These are phyloP conservation scores for Leishmania arabica DNA, from an alignment of 208 protist genomes.

Conservation along the genomic window DNA sequence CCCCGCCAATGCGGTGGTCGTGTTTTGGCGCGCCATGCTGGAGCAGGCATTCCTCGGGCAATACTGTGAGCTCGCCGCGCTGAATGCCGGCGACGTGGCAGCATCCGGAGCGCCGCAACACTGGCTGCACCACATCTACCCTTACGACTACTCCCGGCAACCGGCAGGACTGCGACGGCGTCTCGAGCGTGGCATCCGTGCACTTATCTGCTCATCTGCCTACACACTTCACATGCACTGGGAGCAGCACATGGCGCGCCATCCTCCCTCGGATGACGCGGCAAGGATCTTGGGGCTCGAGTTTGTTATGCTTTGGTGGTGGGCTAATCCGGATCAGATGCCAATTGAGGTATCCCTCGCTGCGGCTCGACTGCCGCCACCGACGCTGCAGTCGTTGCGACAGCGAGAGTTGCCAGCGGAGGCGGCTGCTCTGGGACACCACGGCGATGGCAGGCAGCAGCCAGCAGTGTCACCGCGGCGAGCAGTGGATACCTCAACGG, in stretches of 20 bases:
- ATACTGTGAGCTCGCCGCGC: conserved; percentile 17
- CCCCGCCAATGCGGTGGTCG: background rate
- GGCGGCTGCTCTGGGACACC: background rate
- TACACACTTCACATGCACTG: conserved; percentile 62
- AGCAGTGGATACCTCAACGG: no score
- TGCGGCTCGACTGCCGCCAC: conserved; percentile 16
- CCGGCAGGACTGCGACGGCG: conserved; percentile 23
- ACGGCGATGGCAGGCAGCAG: conserved; percentile 2
- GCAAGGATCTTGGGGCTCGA: conserved; percentile 38
- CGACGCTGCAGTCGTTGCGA: conserved; percentile 6
- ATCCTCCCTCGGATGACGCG: background rate
- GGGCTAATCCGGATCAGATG: conserved; percentile 65
- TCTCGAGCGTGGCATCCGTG: conserved; percentile 30
- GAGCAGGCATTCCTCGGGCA: conserved; percentile 38
- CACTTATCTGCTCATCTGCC: conserved; percentile 41
- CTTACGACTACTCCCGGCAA: conserved; percentile 23
- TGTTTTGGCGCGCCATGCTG: conserved; percentile 33
- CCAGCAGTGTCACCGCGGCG: background rate
- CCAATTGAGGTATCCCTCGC: conserved; percentile 41
- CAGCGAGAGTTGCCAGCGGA: conserved; percentile 8
- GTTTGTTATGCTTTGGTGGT: conserved; percentile 76
- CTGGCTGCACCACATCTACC: conserved; percentile 9
- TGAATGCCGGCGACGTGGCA: background rate
- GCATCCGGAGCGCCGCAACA: background rate
- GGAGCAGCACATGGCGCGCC: conserved; percentile 35